A percentile compares a stretch with the other conserved stretches of the same genome.
These are phyloP conservation scores for Bathelium albidoporum DNA, from an alignment of 495 filamentous ascomycete species.

Conservation along the genomic window DNA sequence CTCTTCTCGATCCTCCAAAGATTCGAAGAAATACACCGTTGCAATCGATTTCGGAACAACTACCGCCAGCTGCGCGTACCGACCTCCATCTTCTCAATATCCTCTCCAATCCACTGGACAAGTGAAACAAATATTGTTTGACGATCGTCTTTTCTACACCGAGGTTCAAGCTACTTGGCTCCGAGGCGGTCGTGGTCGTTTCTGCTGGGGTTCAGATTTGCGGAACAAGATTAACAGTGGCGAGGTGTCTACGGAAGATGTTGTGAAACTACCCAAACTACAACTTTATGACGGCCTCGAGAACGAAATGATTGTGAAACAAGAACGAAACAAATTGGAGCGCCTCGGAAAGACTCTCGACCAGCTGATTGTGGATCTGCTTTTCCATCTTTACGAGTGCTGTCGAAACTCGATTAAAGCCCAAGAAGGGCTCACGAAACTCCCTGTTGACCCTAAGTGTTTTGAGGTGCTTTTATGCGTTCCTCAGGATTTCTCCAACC, in stretches of 20 bases:
- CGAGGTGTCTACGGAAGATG: background rate
- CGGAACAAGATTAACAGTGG: background rate
- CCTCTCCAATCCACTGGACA: background rate
- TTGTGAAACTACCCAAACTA: background rate
- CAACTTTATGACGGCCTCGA: background rate
- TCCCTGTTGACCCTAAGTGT: background rate
- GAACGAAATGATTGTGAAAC: background rate
- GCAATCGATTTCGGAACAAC: background rate
- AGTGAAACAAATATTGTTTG: background rate
- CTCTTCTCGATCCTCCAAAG: background rate
- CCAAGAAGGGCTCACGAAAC: background rate
- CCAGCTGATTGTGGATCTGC: background rate
- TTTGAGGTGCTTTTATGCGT: background rate
- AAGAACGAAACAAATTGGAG: background rate
- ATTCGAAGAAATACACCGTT: background rate
- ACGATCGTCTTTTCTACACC: background rate
- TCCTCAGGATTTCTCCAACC: background rate
- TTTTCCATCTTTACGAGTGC: background rate
- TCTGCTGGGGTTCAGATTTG: background rate
- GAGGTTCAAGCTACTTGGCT: background rate
- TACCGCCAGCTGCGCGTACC: background rate
- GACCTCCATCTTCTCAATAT: background rate
- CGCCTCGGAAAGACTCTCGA: background rate
- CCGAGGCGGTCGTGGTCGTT: background rate
- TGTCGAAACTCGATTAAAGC: background rate